Base-by-base conservation (phyloP, 129 eudicot species). In the Pulicaria dysenterica region DNA sequence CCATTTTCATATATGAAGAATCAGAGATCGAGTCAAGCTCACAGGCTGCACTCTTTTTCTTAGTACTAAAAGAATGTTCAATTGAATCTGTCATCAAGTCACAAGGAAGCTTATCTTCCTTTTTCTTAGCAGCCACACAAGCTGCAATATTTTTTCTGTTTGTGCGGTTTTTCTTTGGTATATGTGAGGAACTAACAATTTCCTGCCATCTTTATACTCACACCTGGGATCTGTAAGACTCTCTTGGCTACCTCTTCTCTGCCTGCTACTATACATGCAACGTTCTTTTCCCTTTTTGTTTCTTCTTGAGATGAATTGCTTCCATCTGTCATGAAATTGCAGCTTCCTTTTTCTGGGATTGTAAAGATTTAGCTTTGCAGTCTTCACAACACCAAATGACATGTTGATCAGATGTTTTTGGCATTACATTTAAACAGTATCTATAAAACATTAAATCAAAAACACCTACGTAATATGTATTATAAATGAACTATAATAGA, bases 321-420 rank as follows among this genome's bases (percentile, higher is more conserved):
- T 62, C 43, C 41, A 4, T 12, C 14, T 63, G 51, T 73, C 48
- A 12, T 70, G 59, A 58, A 49, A 34, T 43, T 37, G 48, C 48
- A 63, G 48, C 19, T 56, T 82, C 80, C 43, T 65, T 3, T 53
- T 49, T 19, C 19, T 14, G 43, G 37, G 57, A 45, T 55, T 45
- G 66, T 37, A 55, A n/a, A 37, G 55, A 68, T 44, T 67, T 40
- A 81, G 48, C 45, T 46, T 79, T 48, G 69, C 95, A 88, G 73
- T 53, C 69, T 34, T 85, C 95, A 68, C 95, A 88, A 65, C 66
- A 67, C 95, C 95, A 88, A 37, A 15, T 24, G 58, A 88, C 87
- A 46, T 3, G 38, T 69, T 85, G 90, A 64, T 80, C 67, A 19
- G 64, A 13, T 1, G 87, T 77, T 16, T 58, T 53, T 8, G 92